Conservation (phyloP, 2,329 filamentous ascomycete genomes). For the Epichloe sylvatica region DNA sequence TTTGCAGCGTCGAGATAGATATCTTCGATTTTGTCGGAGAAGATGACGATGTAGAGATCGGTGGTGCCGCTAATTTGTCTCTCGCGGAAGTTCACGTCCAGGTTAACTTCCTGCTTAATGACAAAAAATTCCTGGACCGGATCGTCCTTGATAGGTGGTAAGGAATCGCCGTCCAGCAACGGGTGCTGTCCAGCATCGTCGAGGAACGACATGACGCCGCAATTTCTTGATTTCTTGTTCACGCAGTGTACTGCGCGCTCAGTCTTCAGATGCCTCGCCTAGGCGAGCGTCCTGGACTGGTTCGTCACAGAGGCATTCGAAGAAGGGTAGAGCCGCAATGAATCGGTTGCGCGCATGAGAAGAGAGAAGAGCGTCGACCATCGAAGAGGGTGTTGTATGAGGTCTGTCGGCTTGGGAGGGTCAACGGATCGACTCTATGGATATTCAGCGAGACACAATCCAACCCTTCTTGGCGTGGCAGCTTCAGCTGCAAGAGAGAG, state of each 20-base stretch:
- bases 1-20: conserved; percentile 49
- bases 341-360: conserved; percentile 1
- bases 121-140: conserved; percentile 35
- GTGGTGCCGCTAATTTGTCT: conserved; percentile 64
- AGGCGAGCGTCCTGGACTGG: conserved; percentile 3
- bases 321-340: not conserved
- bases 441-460: not conserved
- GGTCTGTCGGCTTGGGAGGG: not conserved
- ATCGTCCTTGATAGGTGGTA: conserved; percentile 21
- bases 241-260: not conserved
- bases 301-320: conserved; percentile 2
- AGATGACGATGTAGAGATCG: conserved; percentile 62
- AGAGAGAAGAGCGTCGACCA: not conserved
- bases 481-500: no score
- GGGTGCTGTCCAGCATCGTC: conserved; percentile 11
- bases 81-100: conserved; percentile 76
- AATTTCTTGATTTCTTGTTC: not conserved
- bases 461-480: not conserved
- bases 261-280: conserved; percentile 3
- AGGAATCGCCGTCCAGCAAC: conserved; percentile 18
- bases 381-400: not conserved
- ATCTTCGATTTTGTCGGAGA: conserved; percentile 42
- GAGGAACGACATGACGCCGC: conserved; percentile 5
- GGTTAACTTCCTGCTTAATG: conserved; percentile 71
- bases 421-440: not conserved